Percentiles rank a stretch among this genome's conserved stretches.
Evolutionary conservation across 768 basidiomycete genomes (phyloP).

Genomic region (Cyathus striatus): DNA sequence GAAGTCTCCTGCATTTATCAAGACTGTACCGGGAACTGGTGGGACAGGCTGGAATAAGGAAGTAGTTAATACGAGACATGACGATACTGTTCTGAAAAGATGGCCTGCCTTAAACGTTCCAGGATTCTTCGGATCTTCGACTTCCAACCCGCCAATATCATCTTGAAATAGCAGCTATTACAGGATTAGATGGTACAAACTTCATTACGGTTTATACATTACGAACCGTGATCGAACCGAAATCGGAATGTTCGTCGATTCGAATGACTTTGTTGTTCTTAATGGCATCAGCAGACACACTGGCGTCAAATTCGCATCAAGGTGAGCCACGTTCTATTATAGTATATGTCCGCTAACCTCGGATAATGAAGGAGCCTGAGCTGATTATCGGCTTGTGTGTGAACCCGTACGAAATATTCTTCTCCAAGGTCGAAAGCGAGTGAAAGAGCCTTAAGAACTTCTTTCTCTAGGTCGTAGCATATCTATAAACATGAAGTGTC

Average conservation of each 20-base stretch:
- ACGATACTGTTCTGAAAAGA: background rate
- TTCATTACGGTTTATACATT: background rate
- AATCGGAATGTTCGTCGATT: conserved; percentile 51
- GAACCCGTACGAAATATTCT: conserved; percentile 38
- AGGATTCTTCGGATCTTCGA: conserved; percentile 46
- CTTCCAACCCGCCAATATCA: conserved; percentile 54
- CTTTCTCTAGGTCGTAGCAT: conserved; percentile 36
- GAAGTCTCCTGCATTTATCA: conserved; percentile 50
- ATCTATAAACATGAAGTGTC: conserved; percentile 17
- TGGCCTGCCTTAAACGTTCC: conserved; percentile 27
- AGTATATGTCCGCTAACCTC: too few species aligned
- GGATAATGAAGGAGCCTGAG: conserved; percentile 58
- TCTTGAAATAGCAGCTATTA: conserved; percentile 50
- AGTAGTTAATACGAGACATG: background rate
- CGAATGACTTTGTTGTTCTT: conserved; percentile 31
- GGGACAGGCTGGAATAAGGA: conserved; percentile 24
- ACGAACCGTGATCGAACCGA: conserved; percentile 44
- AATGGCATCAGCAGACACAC: conserved; percentile 25
- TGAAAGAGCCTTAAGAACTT: conserved; percentile 43
- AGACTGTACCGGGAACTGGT: conserved; percentile 38
- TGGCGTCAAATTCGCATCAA: conserved; percentile 4
- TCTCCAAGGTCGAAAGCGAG: conserved; percentile 37
- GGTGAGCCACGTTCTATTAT: background rate
- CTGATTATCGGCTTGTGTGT: conserved; percentile 44
- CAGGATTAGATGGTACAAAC: background rate